Conservation (phyloP, 768 basidiomycete species). For the Rhizopogon vinicolor region DNA sequence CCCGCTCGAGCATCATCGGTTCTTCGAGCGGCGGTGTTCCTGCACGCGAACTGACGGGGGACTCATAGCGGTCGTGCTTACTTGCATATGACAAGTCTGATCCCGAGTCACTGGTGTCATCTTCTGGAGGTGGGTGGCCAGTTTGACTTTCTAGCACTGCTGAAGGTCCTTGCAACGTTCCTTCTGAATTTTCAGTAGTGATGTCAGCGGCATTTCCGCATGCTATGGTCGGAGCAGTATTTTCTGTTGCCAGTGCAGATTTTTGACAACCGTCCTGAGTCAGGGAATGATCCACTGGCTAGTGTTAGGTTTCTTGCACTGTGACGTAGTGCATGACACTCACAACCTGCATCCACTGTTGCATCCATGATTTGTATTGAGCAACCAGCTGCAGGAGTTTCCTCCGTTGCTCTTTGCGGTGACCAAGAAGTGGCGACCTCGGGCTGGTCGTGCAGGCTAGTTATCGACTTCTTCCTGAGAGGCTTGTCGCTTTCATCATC, state of each 20-base stretch:
- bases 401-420: background rate
- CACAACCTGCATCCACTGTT: conserved; percentile 19
- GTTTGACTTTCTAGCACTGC: background rate
- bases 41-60: conserved; percentile 17
- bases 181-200: background rate
- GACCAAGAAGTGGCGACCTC: background rate
- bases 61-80: conserved; percentile 13
- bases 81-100: conserved; percentile 19
- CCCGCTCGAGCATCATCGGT: conserved; percentile 13
- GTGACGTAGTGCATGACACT: conserved; percentile 14
- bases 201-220: background rate
- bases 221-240: background rate
- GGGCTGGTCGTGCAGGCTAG: background rate
- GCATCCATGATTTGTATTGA: conserved; percentile 7
- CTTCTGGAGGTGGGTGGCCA: background rate
- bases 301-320: background rate
- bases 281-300: background rate
- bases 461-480: conserved; percentile 8
- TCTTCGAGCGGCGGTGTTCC: conserved; percentile 16
- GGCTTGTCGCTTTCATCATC: conserved; percentile 7
- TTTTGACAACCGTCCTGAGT: background rate
- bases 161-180: background rate
- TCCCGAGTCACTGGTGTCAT: conserved; percentile 15
- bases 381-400: background rate
- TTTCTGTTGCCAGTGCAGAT: background rate